Evolutionary conservation across 1,139 yeast species (phyloP), one percentile per base, ranked within the genome.

Genomic region (Magnusiomyces sp.): DNA sequence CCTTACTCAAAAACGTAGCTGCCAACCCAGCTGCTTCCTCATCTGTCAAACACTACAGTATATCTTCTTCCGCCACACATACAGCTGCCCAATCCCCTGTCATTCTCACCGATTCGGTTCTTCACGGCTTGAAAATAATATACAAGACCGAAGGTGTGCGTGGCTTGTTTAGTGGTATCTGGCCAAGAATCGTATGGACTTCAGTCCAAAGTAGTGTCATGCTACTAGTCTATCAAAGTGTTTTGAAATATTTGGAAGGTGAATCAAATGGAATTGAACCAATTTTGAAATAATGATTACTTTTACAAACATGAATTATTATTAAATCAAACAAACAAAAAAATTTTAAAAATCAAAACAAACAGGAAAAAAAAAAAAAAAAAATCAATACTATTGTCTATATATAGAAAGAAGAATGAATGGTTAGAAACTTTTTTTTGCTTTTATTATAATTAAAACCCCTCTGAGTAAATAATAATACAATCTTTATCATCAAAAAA

Each of bases 181-280:
- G 97, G 0, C 98, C 98, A 0, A 73, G 98, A 55, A 81, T 90
- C 56, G 86, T 92, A 7, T 92, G 98, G 98, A 90, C 98, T 0
- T 88, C 95, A 56, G 75, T 90, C 14, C 98, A 92, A 66, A 87
- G 96, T 66, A 86, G 96, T 55, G 84, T 92, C 51, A 92, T 94
- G 98, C 74, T 94, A 56, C 71, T 92, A 56, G 71, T 90, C 46
- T 92, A 92, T 68, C 98, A 92, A 61, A 60, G 60, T 19, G 59
- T 62, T 19, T 53, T 63, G 43, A 62, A 62, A 49, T 38, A 56
- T 36, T 45, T 62, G 43, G 63, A 59, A 43, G 53, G 53, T 9
- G 40, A 32, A 5, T 10, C 17, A n/a, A 20, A 11, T 27, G 34
- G 29, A 23, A 7, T 23, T 4, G 29, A 23, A 23, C 29, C 29